These are phyloP conservation scores for Penicillium coprophilum DNA, from an alignment of 495 filamentous ascomycete genomes.

Conservation along the genomic window DNA sequence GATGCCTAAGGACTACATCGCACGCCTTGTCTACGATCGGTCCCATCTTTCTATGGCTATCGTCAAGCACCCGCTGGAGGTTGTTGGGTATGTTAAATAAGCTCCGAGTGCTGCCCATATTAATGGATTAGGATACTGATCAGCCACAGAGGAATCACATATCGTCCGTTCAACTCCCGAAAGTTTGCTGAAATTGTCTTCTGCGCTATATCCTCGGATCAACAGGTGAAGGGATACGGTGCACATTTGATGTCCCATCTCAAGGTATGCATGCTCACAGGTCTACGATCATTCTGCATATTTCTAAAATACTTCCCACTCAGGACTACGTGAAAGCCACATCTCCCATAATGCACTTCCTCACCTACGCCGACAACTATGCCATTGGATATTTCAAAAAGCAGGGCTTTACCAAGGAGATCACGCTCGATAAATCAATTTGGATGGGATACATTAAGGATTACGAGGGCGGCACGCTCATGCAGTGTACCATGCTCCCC, in stretches of 20 bases:
- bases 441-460: conserved; percentile 99
- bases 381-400: conserved; percentile 99
- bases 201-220: conserved; percentile 95
- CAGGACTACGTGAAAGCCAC: conserved; percentile 96
- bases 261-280: conserved; percentile 51
- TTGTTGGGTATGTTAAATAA: conserved; percentile 66
- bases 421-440: conserved; percentile 80
- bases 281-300: not conserved
- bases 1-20: conserved; percentile 99
- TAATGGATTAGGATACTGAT: conserved; percentile 16
- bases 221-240: conserved; percentile 98
- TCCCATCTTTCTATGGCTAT: conserved; percentile 96
- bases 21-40: conserved; percentile 92
- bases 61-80: conserved; percentile 92
- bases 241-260: conserved; percentile 97
- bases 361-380: conserved; percentile 98
- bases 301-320: conserved; percentile 14
- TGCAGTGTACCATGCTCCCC: conserved; percentile 98
- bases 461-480: conserved; percentile 98
- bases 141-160: conserved; percentile 77
- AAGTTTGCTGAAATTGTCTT: conserved; percentile 98
- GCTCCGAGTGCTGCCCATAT: not conserved
- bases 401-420: conserved; percentile 98
- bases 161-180: conserved; percentile 89
- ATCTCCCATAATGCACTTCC: conserved; percentile 95